Evolutionary conservation across 2,329 filamentous ascomycete genomes (phyloP), one percentile per base, ranked within the genome.

Genomic region (Berkeleyomyces basicola): DNA sequence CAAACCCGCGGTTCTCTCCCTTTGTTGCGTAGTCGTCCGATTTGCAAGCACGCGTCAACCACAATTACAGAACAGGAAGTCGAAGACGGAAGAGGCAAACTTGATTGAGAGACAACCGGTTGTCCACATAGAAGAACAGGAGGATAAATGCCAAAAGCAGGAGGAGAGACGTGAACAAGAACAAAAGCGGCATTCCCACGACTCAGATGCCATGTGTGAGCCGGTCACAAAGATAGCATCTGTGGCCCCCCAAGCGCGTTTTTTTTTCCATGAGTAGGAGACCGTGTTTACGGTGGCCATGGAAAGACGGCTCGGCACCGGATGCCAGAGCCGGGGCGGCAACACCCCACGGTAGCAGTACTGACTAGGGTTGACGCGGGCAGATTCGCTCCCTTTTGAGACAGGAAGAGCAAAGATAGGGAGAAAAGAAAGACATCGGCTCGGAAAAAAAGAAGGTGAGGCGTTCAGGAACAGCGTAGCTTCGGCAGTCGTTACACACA

Each of bases 191-290:
- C 33, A 53, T 53, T 31, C 49, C 49, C 49, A 53, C 49, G 49
- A 53, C 49, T 53, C 49, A 53, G 49, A 53, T 53, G 49, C 49
- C 49, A 53, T 53, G 49, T 53, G 49, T 53, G 49, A 53, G 49
- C 49, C 3, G n/a, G 49, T 31, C 49, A 53, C 49, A 53, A 53
- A 53, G 49, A 53, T 31, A 53, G 6, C 11, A 31, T 36, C 49
- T 53, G 49, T 53, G 36, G 23, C 10, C 31, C 47, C 23, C 14
- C 33, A 11, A 23, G 33, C 31, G 33, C 23, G 11, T 11, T 53
- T 23, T 37, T 53, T 4, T 31, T 53, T 33, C 7, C 33, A 31
- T 14, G n/a, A 16, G 10, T 23, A 23, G 23, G 23, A 23, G 23
- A 23, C 23, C 23, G 23, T 23, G 23, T 23, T 23, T 23, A 23